Evolutionary conservation across 202 grass and related monocot genomes (phyloP).

Genomic region (Setaria italica): DNA sequence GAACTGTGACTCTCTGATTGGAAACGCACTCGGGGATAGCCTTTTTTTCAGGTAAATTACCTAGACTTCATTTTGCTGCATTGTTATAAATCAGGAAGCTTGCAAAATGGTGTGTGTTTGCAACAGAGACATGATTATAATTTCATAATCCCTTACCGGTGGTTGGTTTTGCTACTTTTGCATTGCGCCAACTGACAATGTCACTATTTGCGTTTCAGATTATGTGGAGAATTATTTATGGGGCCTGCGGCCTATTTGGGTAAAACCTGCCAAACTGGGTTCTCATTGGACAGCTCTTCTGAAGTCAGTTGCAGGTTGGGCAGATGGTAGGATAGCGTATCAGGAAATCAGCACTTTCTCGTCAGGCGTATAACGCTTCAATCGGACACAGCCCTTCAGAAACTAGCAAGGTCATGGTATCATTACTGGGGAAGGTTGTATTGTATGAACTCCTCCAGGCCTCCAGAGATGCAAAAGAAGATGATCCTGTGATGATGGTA

Average conservation of each 20-base stretch:
- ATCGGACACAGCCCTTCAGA: neutral
- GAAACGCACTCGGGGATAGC: constrained; percentile 39
- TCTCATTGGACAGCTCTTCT: neutral
- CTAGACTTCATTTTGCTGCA: constrained; percentile 2
- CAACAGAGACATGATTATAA: neutral
- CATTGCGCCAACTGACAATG: neutral
- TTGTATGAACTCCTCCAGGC: neutral
- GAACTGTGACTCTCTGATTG: constrained; percentile 45
- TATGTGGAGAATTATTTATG: constrained; percentile 46
- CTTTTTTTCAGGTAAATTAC: constrained; percentile 52
- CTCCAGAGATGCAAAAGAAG: neutral
- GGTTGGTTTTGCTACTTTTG: constrained; percentile 27
- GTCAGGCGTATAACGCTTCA: neutral
- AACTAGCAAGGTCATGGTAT: neutral
- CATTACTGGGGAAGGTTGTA: neutral
- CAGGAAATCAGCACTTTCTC: neutral
- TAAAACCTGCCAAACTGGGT: constrained; percentile 49
- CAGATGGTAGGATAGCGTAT: neutral
- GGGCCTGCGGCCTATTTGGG: constrained; percentile 32
- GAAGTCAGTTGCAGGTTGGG: neutral
- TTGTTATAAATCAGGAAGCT: neutral
- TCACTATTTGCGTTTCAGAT: constrained; percentile 43
- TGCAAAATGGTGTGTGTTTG: neutral
- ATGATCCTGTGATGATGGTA: neutral
- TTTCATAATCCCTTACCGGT: neutral